Evolutionary conservation across 2,329 filamentous ascomycete species (phyloP).

Genomic region (Trichoderma pleuroti): DNA sequence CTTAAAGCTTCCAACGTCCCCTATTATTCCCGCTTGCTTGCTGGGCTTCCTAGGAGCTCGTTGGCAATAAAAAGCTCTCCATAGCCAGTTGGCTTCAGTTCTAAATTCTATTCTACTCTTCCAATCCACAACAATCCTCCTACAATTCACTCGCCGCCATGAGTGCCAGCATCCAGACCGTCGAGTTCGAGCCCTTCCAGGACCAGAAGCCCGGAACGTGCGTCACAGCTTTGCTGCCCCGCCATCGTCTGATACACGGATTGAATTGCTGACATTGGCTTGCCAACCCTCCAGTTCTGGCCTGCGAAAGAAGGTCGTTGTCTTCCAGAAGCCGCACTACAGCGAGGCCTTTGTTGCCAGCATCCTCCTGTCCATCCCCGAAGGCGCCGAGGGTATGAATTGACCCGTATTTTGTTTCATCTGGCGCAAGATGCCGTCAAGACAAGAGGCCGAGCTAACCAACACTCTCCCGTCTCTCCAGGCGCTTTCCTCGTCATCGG

Average conservation of each 20-base stretch:
- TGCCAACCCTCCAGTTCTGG: slow-evolving; percentile 64
- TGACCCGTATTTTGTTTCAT: neutral
- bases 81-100: neutral
- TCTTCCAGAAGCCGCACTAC: slow-evolving; percentile 95
- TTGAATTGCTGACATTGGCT: slow-evolving; percentile 18
- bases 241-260: neutral
- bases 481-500: slow-evolving; percentile 88
- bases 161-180: slow-evolving; percentile 64
- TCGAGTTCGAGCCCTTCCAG: slow-evolving; percentile 78
- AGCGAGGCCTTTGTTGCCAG: slow-evolving; percentile 92
- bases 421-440: neutral
- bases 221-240: slow-evolving; percentile 44
- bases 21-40: neutral
- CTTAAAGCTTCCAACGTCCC: slow-evolving; percentile 16
- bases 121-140: neutral
- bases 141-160: slow-evolving; percentile 44
- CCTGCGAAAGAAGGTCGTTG: slow-evolving; percentile 97
- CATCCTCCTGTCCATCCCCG: slow-evolving; percentile 93
- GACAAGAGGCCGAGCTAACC: slow-evolving; percentile 21
- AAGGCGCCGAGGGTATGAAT: slow-evolving; percentile 71
- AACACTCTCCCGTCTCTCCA: slow-evolving; percentile 27
- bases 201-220: slow-evolving; percentile 99
- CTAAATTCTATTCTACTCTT: neutral
- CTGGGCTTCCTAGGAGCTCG: neutral
- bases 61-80: neutral